Conservation (phyloP, 2,329 filamentous ascomycete species). For the Paecilomyces formosus region DNA sequence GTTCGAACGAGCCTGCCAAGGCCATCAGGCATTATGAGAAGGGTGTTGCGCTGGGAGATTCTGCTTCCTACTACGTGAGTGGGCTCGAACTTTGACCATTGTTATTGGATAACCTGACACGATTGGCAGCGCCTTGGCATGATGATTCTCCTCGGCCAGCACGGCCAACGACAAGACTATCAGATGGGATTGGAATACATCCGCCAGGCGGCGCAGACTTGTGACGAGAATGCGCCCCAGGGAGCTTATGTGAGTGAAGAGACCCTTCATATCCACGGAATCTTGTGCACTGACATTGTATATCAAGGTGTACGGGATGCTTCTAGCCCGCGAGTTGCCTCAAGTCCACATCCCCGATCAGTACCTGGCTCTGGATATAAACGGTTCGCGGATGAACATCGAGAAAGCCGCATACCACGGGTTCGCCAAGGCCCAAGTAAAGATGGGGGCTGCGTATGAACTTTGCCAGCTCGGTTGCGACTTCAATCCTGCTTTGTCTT, state of each 20-base stretch:
- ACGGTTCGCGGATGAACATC: constrained; percentile 74
- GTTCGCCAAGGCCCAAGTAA: constrained; percentile 91
- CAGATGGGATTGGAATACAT: constrained; percentile 73
- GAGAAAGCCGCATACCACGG: constrained; percentile 95
- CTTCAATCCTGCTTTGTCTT: constrained; percentile 83
- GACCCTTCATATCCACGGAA: constrained; percentile 4
- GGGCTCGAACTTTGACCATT: not conserved
- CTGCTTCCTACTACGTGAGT: constrained; percentile 65
- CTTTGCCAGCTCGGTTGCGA: constrained; percentile 89
- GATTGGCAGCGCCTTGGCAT: constrained; percentile 71
- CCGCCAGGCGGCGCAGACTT: constrained; percentile 70
- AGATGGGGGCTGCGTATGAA: constrained; percentile 95
- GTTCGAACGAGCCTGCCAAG: constrained; percentile 84
- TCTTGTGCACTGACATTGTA: not conserved
- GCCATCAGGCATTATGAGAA: constrained; percentile 84
- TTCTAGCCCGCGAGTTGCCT: constrained; percentile 82
- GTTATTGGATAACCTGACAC: constrained; percentile 8
- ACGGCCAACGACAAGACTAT: constrained; percentile 79
- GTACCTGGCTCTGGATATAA: constrained; percentile 63
- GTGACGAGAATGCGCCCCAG: constrained; percentile 94
- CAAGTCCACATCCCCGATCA: constrained; percentile 74
- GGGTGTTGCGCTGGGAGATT: constrained; percentile 73
- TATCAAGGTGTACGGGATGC: constrained; percentile 73
- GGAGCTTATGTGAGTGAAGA: constrained; percentile 63
- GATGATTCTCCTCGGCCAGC: constrained; percentile 94